These are phyloP conservation scores for Blastobotrys americana DNA, from an alignment of 805 yeast genomes.

Conservation along the genomic window DNA sequence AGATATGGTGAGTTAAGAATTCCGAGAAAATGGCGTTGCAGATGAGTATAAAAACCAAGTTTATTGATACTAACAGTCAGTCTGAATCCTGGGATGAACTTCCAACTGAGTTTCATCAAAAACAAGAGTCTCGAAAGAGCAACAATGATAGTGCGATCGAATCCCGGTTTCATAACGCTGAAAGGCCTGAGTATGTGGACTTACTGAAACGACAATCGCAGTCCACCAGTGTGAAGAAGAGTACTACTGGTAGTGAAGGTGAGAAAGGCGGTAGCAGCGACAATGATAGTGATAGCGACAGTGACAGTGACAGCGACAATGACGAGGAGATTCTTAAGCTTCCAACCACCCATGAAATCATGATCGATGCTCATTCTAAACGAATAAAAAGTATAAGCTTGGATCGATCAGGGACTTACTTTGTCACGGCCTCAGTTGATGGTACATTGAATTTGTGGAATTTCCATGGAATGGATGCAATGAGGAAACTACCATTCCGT, in stretches of 20 bases:
- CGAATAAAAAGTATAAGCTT: slow-evolving; percentile 22
- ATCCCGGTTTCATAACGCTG: neutral
- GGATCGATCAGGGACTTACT: slow-evolving; percentile 24
- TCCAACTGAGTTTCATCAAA: neutral
- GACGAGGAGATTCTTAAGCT: slow-evolving; percentile 28
- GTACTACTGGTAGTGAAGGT: neutral
- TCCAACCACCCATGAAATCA: slow-evolving; percentile 34
- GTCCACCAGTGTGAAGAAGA: neutral
- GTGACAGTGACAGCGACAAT: slow-evolving; percentile 17
- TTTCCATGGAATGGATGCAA: slow-evolving; percentile 30
- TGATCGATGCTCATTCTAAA: slow-evolving; percentile 20
- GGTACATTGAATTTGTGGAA: slow-evolving; percentile 28
- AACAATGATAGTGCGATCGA: too few relatives aligned
- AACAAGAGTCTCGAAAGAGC: neutral
- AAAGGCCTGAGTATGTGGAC: neutral
- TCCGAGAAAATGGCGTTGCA: too few relatives aligned
- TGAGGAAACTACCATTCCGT: slow-evolving; percentile 20
- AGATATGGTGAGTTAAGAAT: too few relatives aligned
- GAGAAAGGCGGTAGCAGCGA: neutral
- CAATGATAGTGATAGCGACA: slow-evolving; percentile 5
- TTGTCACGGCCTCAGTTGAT: slow-evolving; percentile 28
- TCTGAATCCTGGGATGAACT: too few relatives aligned
- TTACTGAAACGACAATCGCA: neutral
- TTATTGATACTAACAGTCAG: too few relatives aligned
- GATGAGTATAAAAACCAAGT: too few relatives aligned